Base-by-base conservation (phyloP, 306 rosid species). In the Ormosia semicastrata region DNA sequence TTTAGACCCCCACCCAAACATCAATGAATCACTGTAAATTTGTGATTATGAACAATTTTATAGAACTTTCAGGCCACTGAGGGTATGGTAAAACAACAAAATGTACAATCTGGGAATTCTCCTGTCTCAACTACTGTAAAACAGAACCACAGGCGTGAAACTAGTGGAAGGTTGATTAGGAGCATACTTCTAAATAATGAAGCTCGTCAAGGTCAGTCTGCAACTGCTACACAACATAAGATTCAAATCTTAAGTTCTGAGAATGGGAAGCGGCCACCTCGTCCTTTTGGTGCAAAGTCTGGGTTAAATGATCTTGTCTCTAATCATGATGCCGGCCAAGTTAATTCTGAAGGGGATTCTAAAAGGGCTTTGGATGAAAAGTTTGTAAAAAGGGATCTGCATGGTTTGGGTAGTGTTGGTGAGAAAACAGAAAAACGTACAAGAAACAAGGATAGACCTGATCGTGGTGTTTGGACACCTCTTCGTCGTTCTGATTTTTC, bases 381-480 rank as follows among this genome's bases (percentile, higher is more conserved):
- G 72, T 84, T 86, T n/a, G n/a, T 64, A 0, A 93, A 88, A 77
- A 88, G 81, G 81, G 97, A 88, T 66, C n/a, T 47, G 43, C 91
- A 87, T 88, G 90, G 90, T 77, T 50, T 68, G 79, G 76, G 83
- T 83, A 88, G 54, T 49, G 71, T 71, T 18, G 77, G 84, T 78
- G 98, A 93, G 71, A 95, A 89, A 86, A 89, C 88, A 69, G 98
- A 93, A 71, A 95, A 87, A 53, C 98, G 93, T 65, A 91, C 95
- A 43, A 89, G 96, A 87, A 90, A 91, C 81, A 95, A 91, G 89
- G 99, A 93, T 84, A 91, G 99, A 83, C 99, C 99, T 73, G 99
- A 95, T 85, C 98, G 96, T 46, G 97, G 97, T 83, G 97, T 95
- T 71, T 95, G 99, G 99, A 68, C 99, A 56, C 99, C 99, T 50